Evolutionary conservation across 257 asterid species (phyloP).

Genomic region (Perilla frutescens): DNA sequence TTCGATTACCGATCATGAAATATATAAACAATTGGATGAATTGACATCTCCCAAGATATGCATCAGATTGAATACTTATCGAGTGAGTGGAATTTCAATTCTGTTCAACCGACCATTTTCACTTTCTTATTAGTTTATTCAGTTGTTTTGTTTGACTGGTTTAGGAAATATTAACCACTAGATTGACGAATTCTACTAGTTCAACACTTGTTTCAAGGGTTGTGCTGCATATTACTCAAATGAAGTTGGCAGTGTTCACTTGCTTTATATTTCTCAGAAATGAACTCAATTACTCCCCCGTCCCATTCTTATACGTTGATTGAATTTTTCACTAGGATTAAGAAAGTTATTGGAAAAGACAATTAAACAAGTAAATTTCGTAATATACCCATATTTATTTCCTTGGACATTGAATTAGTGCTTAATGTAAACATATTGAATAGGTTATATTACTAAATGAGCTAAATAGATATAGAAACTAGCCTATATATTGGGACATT

Average conservation of each 20-base stretch:
- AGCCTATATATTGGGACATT: too few species aligned
- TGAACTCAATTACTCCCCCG: neutral
- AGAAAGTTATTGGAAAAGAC: too few species aligned
- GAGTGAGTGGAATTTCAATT: slow-evolving; percentile 58
- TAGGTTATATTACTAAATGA: too few species aligned
- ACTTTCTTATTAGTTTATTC: slow-evolving; percentile 28
- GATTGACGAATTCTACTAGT: slow-evolving; percentile 17
- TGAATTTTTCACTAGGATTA: too few species aligned
- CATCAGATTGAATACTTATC: slow-evolving; percentile 86
- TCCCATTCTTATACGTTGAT: too few species aligned
- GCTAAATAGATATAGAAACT: too few species aligned
- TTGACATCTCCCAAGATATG: slow-evolving; percentile 86
- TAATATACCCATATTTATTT: too few species aligned
- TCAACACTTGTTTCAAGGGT: slow-evolving; percentile 23
- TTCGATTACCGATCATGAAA: slow-evolving; percentile 59
- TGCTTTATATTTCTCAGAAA: neutral
- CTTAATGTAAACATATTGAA: too few species aligned
- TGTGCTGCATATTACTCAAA: slow-evolving; percentile 17
- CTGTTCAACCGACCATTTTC: slow-evolving; percentile 5
- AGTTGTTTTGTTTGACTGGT: slow-evolving; percentile 11
- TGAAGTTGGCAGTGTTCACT: slow-evolving; percentile 12
- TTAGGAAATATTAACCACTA: slow-evolving; percentile 11
- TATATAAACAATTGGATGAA: slow-evolving; percentile 64
- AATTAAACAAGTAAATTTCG: too few species aligned
- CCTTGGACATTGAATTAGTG: too few species aligned